Evolutionary conservation across 2,329 filamentous ascomycete species (phyloP), one percentile per base, ranked within the genome.

Genomic region (Fusarium sp.): DNA sequence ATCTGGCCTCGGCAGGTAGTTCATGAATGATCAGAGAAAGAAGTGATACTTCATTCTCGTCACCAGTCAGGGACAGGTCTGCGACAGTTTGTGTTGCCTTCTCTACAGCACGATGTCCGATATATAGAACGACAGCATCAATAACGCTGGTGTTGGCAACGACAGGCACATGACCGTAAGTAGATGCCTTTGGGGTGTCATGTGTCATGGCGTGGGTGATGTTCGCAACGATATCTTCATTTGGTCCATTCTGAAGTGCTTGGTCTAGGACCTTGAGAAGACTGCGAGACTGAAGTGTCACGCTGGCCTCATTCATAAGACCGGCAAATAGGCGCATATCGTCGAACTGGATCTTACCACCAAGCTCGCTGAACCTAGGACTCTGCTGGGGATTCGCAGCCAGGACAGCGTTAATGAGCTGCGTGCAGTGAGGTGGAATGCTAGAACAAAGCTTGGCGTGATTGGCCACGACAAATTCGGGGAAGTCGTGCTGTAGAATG

Each of bases 401-500:
- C 70, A 98, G 88, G 60, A 99, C 91, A 62, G 98, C 87, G 79
- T 98, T 98, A 74, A 95, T 91, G 59, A 98, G 87, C 82, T 98
- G 96, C 22, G 92, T 91, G 82, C 94, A 96, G 78, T 96, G 93
- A 57, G 91, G 89, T 4, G 95, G 94, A 66, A 98, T 92, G 78
- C 90, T 91, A 76, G 93, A 92, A 84, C 92, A 95, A 59, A 99
- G 89, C 75, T 91, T 90, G 75, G 94, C 90, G 79, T 97, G 94
- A 81, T 97, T 94, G 77, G 95, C 94, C 11, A 94, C 93, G 47
- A 99, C 85, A 82, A 98, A 99, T 64, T 98, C 95, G 0, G 96
- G 93, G 82, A 94, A 98, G 81, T 99, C 96, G 79, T 98, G 96
- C 76, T 98, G 94, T 60, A 99, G 85, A 59, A 97, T 89, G 39